Conservation (phyloP, 202 grass and related monocot genomes). For the Musa balbisiana region DNA sequence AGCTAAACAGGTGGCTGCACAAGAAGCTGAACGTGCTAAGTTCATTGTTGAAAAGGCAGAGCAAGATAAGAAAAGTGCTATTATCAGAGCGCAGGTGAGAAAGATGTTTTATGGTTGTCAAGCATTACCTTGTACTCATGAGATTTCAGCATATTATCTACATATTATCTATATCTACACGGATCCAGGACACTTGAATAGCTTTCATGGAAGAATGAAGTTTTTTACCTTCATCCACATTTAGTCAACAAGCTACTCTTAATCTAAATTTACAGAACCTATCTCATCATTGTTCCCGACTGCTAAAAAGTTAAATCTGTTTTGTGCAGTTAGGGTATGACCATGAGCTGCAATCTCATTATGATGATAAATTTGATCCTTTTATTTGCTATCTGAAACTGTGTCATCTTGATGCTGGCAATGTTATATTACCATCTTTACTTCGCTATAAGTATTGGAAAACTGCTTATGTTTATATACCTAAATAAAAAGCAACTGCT, state of each 20-base stretch:
- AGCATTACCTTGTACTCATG: background rate
- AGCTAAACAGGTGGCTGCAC: constrained; percentile 14
- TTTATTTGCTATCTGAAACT: background rate
- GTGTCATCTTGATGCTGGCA: background rate
- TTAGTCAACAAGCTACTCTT: too few relatives aligned
- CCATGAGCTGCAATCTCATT: too few relatives aligned
- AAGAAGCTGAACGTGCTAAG: constrained; percentile 11
- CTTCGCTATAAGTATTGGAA: background rate
- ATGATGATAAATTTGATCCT: constrained; percentile 8
- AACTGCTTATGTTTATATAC: too few relatives aligned
- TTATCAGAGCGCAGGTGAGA: constrained; percentile 8
- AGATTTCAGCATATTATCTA: too few relatives aligned
- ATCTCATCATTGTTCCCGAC: too few relatives aligned
- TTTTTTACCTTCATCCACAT: too few relatives aligned
- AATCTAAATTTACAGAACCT: too few relatives aligned
- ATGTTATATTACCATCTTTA: background rate
- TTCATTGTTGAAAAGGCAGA: constrained; percentile 11
- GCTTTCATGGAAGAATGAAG: too few relatives aligned
- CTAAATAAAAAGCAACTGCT: background rate
- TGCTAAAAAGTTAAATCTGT: too few relatives aligned
- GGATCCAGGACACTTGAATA: too few relatives aligned
- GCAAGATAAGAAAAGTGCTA: constrained; percentile 10
- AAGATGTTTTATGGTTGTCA: background rate
- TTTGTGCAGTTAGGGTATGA: too few relatives aligned
- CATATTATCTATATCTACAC: too few relatives aligned